Conservation (phyloP, 371 early-diverging fungal genomes). For the Rhizopus sp. region DNA sequence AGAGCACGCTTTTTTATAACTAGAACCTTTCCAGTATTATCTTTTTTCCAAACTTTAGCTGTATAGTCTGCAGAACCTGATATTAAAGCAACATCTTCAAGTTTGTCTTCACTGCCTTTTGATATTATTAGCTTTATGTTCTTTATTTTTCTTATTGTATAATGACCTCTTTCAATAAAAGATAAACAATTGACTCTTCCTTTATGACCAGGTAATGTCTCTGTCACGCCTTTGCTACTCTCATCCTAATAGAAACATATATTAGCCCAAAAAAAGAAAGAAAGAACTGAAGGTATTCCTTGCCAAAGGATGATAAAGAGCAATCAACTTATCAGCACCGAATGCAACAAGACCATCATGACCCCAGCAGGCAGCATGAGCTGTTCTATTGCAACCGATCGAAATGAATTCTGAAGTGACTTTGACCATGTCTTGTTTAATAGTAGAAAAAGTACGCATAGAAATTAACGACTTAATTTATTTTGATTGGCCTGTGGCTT, state of each 20-base stretch:
- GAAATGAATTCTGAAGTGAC: constrained; percentile 62
- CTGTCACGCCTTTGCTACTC: constrained; percentile 51
- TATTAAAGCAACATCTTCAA: constrained; percentile 67
- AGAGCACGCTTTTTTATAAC: too few species aligned
- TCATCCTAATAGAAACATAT: constrained; percentile 40
- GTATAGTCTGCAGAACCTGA: constrained; percentile 87
- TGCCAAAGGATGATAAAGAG: constrained; percentile 77
- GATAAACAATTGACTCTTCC: constrained; percentile 79
- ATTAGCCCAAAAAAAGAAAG: not conserved
- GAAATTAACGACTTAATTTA: not conserved
- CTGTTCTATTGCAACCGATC: constrained; percentile 72
- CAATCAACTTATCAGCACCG: constrained; percentile 74
- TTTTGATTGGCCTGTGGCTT: constrained; percentile 1
- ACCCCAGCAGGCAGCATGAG: constrained; percentile 66
- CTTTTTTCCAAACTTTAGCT: constrained; percentile 72
- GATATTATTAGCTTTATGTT: not conserved
- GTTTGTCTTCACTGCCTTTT: constrained; percentile 48
- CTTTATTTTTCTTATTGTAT: not conserved
- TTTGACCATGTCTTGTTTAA: constrained; percentile 29
- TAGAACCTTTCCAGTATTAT: constrained; percentile 25
- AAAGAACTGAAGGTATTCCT: constrained; percentile 5
- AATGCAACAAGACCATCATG: constrained; percentile 69
- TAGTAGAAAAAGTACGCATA: not conserved
- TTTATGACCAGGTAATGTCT: constrained; percentile 81
- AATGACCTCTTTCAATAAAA: constrained; percentile 63